Base-by-base conservation (phyloP, 768 basidiomycete species). In the Suillus tomentosus region DNA sequence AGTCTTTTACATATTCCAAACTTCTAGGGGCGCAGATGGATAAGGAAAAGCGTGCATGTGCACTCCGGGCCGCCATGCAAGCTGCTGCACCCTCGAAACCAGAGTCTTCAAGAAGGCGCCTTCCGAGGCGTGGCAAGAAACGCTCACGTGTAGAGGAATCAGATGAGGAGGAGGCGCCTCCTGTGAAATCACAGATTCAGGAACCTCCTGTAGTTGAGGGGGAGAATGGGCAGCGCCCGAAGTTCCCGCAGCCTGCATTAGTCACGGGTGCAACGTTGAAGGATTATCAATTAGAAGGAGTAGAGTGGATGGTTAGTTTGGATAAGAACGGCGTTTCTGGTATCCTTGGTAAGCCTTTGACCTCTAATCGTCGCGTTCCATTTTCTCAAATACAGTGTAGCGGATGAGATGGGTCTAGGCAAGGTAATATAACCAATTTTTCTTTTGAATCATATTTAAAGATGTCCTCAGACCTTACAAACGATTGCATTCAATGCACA, bases 321-420 rank as follows among this genome's bases (percentile, higher is more conserved):
- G 89, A 94, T 73, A 85, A 91, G 75, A 95, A 94, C 69, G 92
- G 92, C 0, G 89, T 93, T 24, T 88, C 87, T 0, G 92, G 92
- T 0, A 93, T 93, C 64, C 69, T 93, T 47, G 90, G 89, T 90
- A 64, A 42, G 84, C 73, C 15, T 40, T 34, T 15, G n/a, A 24
- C 39, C 54, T 73, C 67, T 34, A n/a, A 58, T 58, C 11, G 40
- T 77, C 48, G 70, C 70, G 47, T 17, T 47, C 58, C 24, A 65
- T 14, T 9, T 50, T 2, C 27, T 27, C 39, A 50, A 17, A 14
- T 5, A 24, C n/a, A 37, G 58, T 17, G 47, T 76, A 88, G 95
- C 95, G 34, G 95, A 97, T 70, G 95, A 97, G 74, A 97, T 97
- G 95, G 95, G 95, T 22, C 79, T 96, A 1, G 95, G 95, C 59